Base-by-base conservation (phyloP, 83 land plant species). In the Picea abies region DNA sequence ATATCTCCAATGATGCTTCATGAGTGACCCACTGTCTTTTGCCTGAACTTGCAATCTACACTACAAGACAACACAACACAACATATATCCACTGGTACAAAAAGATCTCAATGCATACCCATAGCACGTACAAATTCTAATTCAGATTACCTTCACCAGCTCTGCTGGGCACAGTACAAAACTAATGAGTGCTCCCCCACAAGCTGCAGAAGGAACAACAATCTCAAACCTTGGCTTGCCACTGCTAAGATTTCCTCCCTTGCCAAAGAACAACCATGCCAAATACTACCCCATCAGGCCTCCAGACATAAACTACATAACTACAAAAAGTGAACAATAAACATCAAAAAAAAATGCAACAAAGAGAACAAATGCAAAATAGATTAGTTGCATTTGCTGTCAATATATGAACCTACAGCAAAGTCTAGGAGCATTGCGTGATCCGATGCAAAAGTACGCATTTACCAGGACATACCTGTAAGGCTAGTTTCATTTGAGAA, bases 21-120 rank as follows among this genome's bases (percentile, higher is more conserved):
- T 81, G 65, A 83, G 82, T 73, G 83, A 70, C 47, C 81, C 77
- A 1, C 80, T 81, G 37, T 86, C 88, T 14, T 87, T 89, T 32
- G 86, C 95, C 81, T 97, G 99, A 60, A 96, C 95, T 92, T 97
- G 99, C 92, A 97, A 88, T 79, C 98, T 93, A 90, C 99, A 97
- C 99, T 97, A 96, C 80, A 78, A 60, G 39, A 56, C 23, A 67
- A 19, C 39, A 60, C n/a, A 29, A n/a, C 10, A 62, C 25, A 61
- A 37, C 16, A 60, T 29, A 32, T 72, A 82, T 60, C 58, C 35
- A 9, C 20, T 25, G 84, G 26, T 25, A 32, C 63, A 6, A 17
- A 3, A 44, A 20, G 61, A 85, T 10, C 26, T 41, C 35, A 64
- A 70, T 44, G 4, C 17, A 2, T 44, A 63, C 39, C 60, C 12